Base-by-base conservation (phyloP, 2,329 filamentous ascomycete genomes). In the Aschersonia sp. region DNA sequence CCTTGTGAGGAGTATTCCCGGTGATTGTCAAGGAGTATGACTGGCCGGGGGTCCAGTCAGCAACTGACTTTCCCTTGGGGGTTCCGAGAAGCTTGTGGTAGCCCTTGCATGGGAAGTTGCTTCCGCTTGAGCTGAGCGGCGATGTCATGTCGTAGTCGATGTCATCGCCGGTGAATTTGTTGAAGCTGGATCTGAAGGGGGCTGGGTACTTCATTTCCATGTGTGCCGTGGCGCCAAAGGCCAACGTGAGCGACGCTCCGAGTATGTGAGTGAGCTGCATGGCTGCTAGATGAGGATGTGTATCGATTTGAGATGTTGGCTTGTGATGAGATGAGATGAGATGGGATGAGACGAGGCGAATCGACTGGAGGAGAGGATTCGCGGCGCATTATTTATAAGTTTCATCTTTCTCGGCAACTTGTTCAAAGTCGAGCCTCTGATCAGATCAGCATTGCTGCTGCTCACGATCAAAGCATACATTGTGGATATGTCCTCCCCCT, bases 21-120 rank as follows among this genome's bases (percentile, higher is more conserved):
- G 63, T 60, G n/a, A 83, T 56, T 12, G 67, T 69, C 56, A 81
- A 63, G 29, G 69, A 66, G 56, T 80, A 78, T 10, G 62, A 64
- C 14, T 65, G 61, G 5, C 79, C 79, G 3, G 73, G 68, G 5
- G 60, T 53, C 58, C 79, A 81, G 1, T 64, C 71, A 2, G 68
- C 71, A 6, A 73, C 70, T 0, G 72, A 62, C 0, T 59, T 59
- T 43, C 73, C 69, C 37, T 56, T 48, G 1, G 51, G 22, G 2
- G 57, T 60, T 9, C 52, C 52, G 1, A 65, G 44, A 8, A 58
- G 51, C 1, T 37, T 44, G 10, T 54, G 52, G 41, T 56, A 55
- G 33, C 75, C 73, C 61, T 82, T 82, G 67, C 79, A 83, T 2
- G 79, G 73, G 53, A 75, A 83, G 55, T 81, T 69, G 22, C 69